A percentile compares a stretch with the other conserved stretches of the same genome.
phyloP scores from a whole-genome alignment of 805 yeast genomes.

The Myxozyma geophila region DNA sequence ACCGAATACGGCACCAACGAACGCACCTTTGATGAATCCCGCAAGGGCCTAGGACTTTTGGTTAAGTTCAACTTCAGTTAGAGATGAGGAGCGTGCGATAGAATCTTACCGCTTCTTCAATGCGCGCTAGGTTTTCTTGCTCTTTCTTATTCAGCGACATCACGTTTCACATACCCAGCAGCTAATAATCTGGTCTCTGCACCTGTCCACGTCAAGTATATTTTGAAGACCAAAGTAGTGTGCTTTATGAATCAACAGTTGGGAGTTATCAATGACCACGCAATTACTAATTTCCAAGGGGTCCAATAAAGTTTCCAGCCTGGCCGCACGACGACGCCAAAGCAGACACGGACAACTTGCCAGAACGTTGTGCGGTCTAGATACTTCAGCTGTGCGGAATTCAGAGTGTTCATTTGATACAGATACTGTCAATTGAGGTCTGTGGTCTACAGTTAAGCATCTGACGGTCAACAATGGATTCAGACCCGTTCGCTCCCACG shows the following conservation, averaged over 20 bases:
- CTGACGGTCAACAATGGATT: background rate
- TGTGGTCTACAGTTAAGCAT: too few species aligned
- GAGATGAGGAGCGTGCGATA: background rate
- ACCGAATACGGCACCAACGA: conserved; percentile 20
- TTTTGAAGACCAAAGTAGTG: too few species aligned
- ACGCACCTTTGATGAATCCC: conserved; percentile 21
- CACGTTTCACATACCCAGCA: background rate
- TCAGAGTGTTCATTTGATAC: too few species aligned
- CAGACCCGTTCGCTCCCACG: background rate
- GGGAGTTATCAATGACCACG: background rate
- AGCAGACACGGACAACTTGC: too few species aligned
- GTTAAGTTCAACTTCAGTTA: background rate
- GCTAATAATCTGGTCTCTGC: too few species aligned
- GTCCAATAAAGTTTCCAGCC: background rate
- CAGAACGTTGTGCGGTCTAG: too few species aligned
- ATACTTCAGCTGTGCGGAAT: too few species aligned
- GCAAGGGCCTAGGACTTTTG: conserved; percentile 1
- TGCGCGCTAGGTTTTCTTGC: background rate
- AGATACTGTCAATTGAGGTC: too few species aligned
- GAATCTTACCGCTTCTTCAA: background rate
- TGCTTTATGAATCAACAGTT: background rate
- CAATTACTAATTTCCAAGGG: too few species aligned
- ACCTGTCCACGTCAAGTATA: too few species aligned
- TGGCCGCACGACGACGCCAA: too few species aligned
- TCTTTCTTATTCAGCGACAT: background rate